phyloP scores from a whole-genome alignment of 768 basidiomycete species.

The Terana coerulea region DNA sequence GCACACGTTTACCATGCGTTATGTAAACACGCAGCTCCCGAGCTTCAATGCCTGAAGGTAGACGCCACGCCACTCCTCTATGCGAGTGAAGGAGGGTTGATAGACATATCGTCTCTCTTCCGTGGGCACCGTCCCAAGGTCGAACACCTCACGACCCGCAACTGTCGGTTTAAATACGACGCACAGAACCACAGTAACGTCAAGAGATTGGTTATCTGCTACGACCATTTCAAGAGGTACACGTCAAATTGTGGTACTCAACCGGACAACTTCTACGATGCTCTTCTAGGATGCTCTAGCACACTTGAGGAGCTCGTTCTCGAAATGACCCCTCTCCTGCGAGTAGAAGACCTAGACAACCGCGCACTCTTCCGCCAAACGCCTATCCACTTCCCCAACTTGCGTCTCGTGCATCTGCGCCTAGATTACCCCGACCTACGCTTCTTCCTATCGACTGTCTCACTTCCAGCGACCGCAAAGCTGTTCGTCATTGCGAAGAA shows the following conservation, averaged over 20 bases:
- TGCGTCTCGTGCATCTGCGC: neutral
- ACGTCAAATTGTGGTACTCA: no score
- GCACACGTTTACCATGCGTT: neutral
- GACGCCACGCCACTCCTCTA: no score
- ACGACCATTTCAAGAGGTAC: neutral
- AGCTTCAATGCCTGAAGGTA: no score
- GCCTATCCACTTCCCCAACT: neutral
- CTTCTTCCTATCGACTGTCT: neutral
- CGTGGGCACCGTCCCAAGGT: no score
- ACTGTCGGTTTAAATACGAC: no score
- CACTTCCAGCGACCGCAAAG: neutral
- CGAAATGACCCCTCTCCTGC: neutral
- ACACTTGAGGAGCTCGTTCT: neutral
- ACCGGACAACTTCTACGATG: neutral
- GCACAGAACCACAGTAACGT: no score
- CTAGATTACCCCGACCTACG: neutral
- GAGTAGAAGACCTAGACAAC: neutral
- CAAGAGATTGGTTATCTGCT: neutral
- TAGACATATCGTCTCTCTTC: no score
- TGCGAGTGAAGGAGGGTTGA: no score
- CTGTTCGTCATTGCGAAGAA: neutral
- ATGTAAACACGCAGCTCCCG: no score
- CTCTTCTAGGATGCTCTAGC: neutral
- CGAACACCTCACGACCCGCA: no score
- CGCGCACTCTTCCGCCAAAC: no score